phyloP scores from a whole-genome alignment of 352 stramenopile species.

The Phytopythium oedochilum region DNA sequence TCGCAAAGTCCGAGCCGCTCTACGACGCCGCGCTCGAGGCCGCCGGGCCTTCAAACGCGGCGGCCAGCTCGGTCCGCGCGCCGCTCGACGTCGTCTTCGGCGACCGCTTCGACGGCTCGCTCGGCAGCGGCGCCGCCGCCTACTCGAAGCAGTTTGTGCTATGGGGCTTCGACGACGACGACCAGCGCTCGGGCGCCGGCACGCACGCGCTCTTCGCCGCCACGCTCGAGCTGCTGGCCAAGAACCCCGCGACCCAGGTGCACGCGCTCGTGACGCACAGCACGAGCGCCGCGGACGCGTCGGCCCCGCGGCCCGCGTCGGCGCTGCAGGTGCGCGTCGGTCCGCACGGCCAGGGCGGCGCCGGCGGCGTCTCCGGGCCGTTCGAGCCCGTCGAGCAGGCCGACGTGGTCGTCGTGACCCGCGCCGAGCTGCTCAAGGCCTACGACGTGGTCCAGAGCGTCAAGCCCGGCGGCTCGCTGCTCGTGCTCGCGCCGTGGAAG shows the following conservation, averaged over 20 bases:
- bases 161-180: conserved; percentile 83
- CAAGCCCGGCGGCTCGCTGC: conserved; percentile 46
- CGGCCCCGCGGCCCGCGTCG: conserved; percentile 24
- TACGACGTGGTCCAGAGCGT: conserved; percentile 51
- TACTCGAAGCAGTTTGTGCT: conserved; percentile 90
- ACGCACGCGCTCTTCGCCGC: conserved; percentile 29
- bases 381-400: conserved; percentile 50
- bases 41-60: conserved; percentile 18
- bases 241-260: conserved; percentile 61
- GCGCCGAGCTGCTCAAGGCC: conserved; percentile 33
- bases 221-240: conserved; percentile 49
- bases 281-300: conserved; percentile 10
- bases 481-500: conserved; percentile 60
- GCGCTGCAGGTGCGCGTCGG: conserved; percentile 57
- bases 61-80: neutral
- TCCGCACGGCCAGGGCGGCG: conserved; percentile 22
- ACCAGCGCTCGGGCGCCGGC: conserved; percentile 26
- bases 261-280: conserved; percentile 58
- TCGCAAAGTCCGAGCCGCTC: conserved; percentile 72
- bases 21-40: conserved; percentile 49
- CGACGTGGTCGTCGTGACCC: conserved; percentile 57
- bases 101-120: conserved; percentile 28
- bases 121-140: conserved; percentile 18
- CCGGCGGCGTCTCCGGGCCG: conserved; percentile 20
- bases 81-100: conserved; percentile 55